These are phyloP conservation scores for Helenozyma baotianmanensis DNA, from an alignment of 805 yeast species.

Conservation along the genomic window DNA sequence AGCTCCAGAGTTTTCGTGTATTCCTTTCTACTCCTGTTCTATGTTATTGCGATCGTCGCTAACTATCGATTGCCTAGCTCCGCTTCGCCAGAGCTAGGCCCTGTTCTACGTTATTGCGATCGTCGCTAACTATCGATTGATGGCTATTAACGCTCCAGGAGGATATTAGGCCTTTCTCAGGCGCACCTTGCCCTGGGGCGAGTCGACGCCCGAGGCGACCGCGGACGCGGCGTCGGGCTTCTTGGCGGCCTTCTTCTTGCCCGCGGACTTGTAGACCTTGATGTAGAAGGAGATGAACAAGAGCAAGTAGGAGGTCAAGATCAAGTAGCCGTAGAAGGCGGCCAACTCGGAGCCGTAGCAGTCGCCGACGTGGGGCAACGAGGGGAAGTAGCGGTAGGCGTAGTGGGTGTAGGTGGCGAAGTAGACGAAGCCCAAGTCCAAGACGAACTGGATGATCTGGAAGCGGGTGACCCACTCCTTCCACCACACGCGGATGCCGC, in stretches of 20 bases:
- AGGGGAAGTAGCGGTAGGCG: constrained; percentile 59
- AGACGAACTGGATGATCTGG: constrained; percentile 88
- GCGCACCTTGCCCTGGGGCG: constrained; percentile 20
- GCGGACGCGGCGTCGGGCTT: constrained; percentile 5
- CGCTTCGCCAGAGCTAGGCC: not conserved
- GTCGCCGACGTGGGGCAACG: constrained; percentile 68
- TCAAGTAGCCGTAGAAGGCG: constrained; percentile 85
- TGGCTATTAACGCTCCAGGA: too few relatives aligned
- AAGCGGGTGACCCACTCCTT: constrained; percentile 97
- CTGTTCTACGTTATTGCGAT: constrained; percentile 1
- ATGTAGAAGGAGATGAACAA: constrained; percentile 91
- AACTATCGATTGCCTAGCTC: not conserved
- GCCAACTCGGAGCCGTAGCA: constrained; percentile 93
- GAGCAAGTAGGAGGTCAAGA: constrained; percentile 82
- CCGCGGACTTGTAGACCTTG: constrained; percentile 64
- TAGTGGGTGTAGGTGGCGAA: constrained; percentile 91
- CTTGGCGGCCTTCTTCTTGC: constrained; percentile 19
- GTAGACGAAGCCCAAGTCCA: constrained; percentile 87
- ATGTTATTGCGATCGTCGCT: constrained; percentile 1
- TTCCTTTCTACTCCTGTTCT: too few relatives aligned
- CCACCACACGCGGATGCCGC: constrained; percentile 98
- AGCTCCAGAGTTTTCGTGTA: too few relatives aligned
- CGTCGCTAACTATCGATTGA: not conserved
- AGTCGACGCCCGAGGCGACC: constrained; percentile 12
- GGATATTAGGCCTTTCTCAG: constrained; percentile 37